Base-by-base conservation (phyloP, 1,284 basidiomycete genomes). In the Papiliotrema nemorosa region DNA sequence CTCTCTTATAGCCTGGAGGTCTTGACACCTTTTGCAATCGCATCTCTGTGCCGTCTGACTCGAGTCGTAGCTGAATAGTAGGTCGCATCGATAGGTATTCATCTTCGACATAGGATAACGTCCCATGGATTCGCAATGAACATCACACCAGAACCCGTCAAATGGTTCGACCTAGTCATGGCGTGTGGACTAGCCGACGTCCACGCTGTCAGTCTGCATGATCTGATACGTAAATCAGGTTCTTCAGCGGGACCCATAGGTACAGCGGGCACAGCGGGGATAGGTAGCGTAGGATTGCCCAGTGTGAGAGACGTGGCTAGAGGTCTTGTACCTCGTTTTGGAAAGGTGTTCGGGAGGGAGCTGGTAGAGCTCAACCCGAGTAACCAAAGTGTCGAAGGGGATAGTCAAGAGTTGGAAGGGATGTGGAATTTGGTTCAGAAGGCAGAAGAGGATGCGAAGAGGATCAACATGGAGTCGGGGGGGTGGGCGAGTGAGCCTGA, bases 121-220 rank as follows among this genome's bases (percentile, higher is more conserved):
- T 88, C 85, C 20, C 96, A 99, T 70, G 96, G 96, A 0, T 97
- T 99, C 72, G 84, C 93, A 2, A 78, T 97, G 69, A 99, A 99
- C 72, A 78, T 97, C 52, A 90, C 90, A 1, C 73, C 76, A 16
- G 84, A 92, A 58, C 90, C 89, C 2, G 69, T 83, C 16, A 64
- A 76, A 14, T 97, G 94, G 87, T 97, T 99, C 69, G 79, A 86
- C 62, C 78, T 82, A 52, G 83, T 98, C 37, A 84, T 94, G 1
- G 94, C 96, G 0, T 99, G 96, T 72, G 96, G 96, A 1, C 78
- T 97, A 47, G 81, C 79, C n/a, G 87, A 88, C 54, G 89, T 97
- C 38, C 81, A 78, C 49, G 89, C 92, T 1, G 64, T 63, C 0
- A 66, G 63, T 4, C 44, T 76, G 12, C 56, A 76, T 79, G 59